These are phyloP conservation scores for Starmerella kuoi DNA, from an alignment of 805 yeast species.

Conservation along the genomic window DNA sequence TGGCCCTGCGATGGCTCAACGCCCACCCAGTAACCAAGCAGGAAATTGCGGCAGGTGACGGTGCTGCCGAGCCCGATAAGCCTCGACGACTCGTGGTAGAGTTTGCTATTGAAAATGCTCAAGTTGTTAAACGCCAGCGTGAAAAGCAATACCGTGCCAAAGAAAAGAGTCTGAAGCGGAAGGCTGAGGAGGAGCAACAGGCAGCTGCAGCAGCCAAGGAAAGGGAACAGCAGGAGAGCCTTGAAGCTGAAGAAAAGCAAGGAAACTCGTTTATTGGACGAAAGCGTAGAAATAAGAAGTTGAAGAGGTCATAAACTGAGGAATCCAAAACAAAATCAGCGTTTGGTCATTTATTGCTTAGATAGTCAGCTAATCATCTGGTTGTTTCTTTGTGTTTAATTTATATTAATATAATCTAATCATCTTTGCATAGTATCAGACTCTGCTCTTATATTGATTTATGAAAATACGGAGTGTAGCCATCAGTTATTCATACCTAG, in stretches of 20 bases:
- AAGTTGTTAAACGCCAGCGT: slow-evolving; percentile 79
- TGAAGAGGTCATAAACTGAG: slow-evolving; percentile 6
- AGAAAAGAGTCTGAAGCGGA: slow-evolving; percentile 21
- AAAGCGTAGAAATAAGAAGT: slow-evolving; percentile 27
- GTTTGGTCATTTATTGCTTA: too few relatives aligned
- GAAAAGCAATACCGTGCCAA: slow-evolving; percentile 33
- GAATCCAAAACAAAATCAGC: too few relatives aligned
- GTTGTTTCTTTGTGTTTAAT: too few relatives aligned
- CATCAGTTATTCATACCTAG: too few relatives aligned
- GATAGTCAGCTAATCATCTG: too few relatives aligned
- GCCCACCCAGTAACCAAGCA: slow-evolving; percentile 69
- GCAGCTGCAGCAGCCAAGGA: slow-evolving; percentile 19
- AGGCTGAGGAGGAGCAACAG: slow-evolving; percentile 19
- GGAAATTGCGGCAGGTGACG: slow-evolving; percentile 39
- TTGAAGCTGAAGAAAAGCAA: slow-evolving; percentile 9
- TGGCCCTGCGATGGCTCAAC: slow-evolving; percentile 95
- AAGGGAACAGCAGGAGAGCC: slow-evolving; percentile 16
- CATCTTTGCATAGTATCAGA: too few relatives aligned
- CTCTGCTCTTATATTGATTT: too few relatives aligned
- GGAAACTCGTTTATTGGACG: slow-evolving; percentile 27
- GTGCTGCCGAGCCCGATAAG: slow-evolving; percentile 24
- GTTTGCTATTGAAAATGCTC: slow-evolving; percentile 91
- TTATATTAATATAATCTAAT: too few relatives aligned
- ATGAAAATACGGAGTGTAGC: too few relatives aligned
- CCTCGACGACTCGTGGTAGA: slow-evolving; percentile 77